These are phyloP conservation scores for Aphanomyces stellatus DNA, from an alignment of 352 stramenopile genomes.

Conservation along the genomic window DNA sequence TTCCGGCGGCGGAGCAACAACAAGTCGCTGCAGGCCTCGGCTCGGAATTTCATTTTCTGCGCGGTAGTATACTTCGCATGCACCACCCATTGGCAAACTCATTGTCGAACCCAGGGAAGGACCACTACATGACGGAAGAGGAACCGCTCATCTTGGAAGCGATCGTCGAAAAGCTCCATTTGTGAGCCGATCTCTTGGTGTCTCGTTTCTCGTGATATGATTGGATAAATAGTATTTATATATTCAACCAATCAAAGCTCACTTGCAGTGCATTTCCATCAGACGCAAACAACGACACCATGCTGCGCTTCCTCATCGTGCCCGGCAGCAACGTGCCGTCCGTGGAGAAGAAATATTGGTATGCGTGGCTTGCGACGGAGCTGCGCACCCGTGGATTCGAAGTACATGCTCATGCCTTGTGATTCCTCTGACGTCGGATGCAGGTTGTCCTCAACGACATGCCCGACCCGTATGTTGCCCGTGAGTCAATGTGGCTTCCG, in stretches of 20 bases:
- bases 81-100: neutral
- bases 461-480: neutral
- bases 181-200: neutral
- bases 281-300: neutral
- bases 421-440: too few relatives aligned
- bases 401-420: too few relatives aligned
- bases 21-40: slow-evolving; percentile 36
- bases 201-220: neutral
- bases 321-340: neutral
- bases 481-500: neutral
- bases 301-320: neutral
- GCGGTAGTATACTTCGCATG: neutral
- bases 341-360: slow-evolving; percentile 14
- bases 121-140: slow-evolving; percentile 11
- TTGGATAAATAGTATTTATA: slow-evolving; percentile 1
- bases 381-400: neutral
- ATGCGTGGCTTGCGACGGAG: slow-evolving; percentile 2
- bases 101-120: slow-evolving; percentile 7
- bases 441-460: neutral
- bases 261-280: neutral
- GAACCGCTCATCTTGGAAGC: slow-evolving; percentile 10
- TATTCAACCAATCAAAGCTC: slow-evolving; percentile 7
- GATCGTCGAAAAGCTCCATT: neutral
- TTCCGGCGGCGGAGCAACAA: slow-evolving; percentile 43
- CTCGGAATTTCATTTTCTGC: slow-evolving; percentile 20